Percentiles rank a stretch among this genome's conserved stretches.
Conservation (phyloP, 176 grass and related monocot species). For the Phyllostachys edulis region DNA sequence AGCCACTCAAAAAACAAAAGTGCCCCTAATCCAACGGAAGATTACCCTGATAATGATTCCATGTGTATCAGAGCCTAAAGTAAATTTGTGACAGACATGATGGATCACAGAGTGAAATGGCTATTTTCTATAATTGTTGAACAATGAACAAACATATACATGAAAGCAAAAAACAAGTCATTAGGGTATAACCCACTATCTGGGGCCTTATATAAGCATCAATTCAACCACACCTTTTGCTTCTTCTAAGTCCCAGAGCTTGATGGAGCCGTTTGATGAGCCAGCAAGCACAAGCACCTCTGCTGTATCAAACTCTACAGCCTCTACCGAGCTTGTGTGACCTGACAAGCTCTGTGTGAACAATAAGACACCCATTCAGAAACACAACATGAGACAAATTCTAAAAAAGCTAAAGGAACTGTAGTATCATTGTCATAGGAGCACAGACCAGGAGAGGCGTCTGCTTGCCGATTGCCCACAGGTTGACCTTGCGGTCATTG, state of each 20-base stretch:
- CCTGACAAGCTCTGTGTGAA: constrained; percentile 74
- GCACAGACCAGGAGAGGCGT: constrained; percentile 69
- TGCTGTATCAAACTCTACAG: constrained; percentile 85
- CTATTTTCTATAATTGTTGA: constrained; percentile 1
- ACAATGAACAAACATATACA: background rate
- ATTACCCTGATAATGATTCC: background rate
- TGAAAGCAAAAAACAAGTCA: background rate
- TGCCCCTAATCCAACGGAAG: background rate
- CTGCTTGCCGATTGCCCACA: constrained; percentile 85
- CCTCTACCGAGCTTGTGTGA: constrained; percentile 75
- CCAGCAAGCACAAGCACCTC: constrained; percentile 93
- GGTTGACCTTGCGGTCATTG: constrained; percentile 75
- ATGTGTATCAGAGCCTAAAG: constrained; percentile 23
- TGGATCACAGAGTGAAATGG: background rate
- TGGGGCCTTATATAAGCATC: background rate
- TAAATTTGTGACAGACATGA: background rate
- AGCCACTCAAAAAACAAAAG: background rate
- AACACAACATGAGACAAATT: constrained; percentile 23
- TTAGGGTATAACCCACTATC: background rate
- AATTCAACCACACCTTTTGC: constrained; percentile 79
- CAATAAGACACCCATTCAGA: constrained; percentile 12
- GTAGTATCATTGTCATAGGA: constrained; percentile 9
- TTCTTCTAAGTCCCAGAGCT: constrained; percentile 96
- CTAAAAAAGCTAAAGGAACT: background rate
- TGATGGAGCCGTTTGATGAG: constrained; percentile 85